Evolutionary conservation across 768 basidiomycete species (phyloP), one percentile per base, ranked within the genome.

Genomic region (Termitomyces sp.): DNA sequence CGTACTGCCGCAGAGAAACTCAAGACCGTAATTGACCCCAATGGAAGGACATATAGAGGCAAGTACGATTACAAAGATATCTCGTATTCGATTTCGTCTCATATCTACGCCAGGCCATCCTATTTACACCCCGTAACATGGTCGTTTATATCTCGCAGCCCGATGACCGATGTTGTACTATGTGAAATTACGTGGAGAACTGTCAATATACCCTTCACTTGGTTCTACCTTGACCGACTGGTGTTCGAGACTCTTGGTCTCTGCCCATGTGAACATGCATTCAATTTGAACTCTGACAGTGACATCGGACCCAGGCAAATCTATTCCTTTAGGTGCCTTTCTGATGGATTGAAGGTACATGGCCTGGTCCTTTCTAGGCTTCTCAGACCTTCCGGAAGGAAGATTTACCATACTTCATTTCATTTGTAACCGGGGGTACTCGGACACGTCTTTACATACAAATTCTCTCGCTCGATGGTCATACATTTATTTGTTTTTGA

Each of bases 1-100:
- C 78, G 81, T 39, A 80, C 76, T 36, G 79, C 84, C 32, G 90
- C 86, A 10, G 72, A 72, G 32, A 86, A 83, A 65, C 75, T 93
- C 64, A 85, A 85, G 67, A 75, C 69, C 48, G 61, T 84, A 13
- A 64, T 85, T 44, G 87, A 88, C 63, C 72, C 78, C 52, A 83
- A 86, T 62, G 83, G 83, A 66, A 70, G 71, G 58, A 78, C 79
- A 4, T 81, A 80, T 61, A 68, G 68, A 71, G 79, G 79, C 71
- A 62, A 62, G 60, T 59, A 14, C 24, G 42, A 32, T 48, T 43
- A 32, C 42, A 12, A 9, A 50, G 37, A 47, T 34, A 54, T 39
- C 33, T 43, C 42, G 34, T 39, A 18, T 26, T 32, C 20, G 37
- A 43, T 53, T 53, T 48, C 44, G 62, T 47, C 62, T 59, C 49